phyloP scores from a whole-genome alignment of 2,329 filamentous ascomycete species.

The Exophiala bonariae region DNA sequence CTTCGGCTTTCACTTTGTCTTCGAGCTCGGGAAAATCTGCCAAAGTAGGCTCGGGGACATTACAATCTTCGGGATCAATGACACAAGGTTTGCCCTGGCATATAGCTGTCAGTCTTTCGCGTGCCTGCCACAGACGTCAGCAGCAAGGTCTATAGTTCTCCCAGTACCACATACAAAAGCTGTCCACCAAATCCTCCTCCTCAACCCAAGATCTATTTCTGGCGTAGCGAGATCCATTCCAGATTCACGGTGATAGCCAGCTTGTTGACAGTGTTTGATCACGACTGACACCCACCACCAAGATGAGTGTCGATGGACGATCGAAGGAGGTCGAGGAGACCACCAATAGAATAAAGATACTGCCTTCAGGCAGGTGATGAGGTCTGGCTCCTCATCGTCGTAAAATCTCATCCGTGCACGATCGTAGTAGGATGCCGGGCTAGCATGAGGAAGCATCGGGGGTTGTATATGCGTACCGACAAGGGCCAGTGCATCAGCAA shows the following conservation, averaged over 20 bases:
- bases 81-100: conserved; percentile 48
- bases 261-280: conserved; percentile 46
- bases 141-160: not conserved
- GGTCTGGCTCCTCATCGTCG: conserved; percentile 41
- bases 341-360: conserved; percentile 48
- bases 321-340: conserved; percentile 39
- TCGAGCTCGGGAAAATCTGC: conserved; percentile 39
- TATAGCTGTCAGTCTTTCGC: conserved; percentile 42
- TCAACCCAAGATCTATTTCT: conserved; percentile 27
- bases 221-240: conserved; percentile 14
- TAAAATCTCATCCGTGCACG: conserved; percentile 42
- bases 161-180: conserved; percentile 30
- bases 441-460: conserved; percentile 41
- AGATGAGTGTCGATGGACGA: conserved; percentile 42
- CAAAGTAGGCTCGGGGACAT: conserved; percentile 38
- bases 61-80: conserved; percentile 46
- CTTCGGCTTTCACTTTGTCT: conserved; percentile 36
- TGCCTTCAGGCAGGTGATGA: conserved; percentile 38
- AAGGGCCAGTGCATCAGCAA: conserved; percentile 40
- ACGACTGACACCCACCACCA: conserved; percentile 51
- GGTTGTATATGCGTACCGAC: conserved; percentile 45
- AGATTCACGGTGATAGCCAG: conserved; percentile 45
- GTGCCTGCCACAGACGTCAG: conserved; percentile 22
- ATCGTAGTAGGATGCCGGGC: conserved; percentile 41
- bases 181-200: conserved; percentile 45